phyloP scores from a whole-genome alignment of 176 grass and related monocot species.

The Oryza glumipatula region DNA sequence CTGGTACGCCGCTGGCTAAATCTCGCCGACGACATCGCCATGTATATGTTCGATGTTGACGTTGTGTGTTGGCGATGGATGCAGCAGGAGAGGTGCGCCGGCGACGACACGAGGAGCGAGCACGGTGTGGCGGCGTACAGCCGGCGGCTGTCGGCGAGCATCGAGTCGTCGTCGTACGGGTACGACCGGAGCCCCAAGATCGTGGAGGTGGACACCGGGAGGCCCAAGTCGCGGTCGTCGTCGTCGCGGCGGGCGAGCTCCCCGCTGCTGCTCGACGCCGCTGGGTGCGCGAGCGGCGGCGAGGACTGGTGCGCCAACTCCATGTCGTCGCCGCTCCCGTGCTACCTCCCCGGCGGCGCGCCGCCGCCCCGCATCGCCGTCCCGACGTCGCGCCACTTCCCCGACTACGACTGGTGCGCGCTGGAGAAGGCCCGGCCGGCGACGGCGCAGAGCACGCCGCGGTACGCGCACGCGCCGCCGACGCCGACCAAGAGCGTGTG shows the following conservation, averaged over 20 bases:
- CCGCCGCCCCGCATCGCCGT: constrained; percentile 57
- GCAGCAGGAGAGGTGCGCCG: constrained; percentile 66
- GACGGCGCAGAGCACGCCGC: constrained; percentile 88
- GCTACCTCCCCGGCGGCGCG: constrained; percentile 10
- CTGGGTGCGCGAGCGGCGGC: constrained; percentile 25
- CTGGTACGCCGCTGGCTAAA: constrained; percentile 32
- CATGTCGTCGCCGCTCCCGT: constrained; percentile 49
- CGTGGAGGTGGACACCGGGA: constrained; percentile 84
- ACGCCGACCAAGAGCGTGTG: constrained; percentile 77
- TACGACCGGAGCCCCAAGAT: constrained; percentile 92
- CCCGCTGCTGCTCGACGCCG: constrained; percentile 42
- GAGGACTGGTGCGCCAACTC: constrained; percentile 49
- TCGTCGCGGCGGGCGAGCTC: constrained; percentile 69
- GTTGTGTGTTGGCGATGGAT: neutral
- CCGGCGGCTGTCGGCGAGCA: constrained; percentile 67
- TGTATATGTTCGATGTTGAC: neutral
- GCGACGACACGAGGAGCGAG: constrained; percentile 73
- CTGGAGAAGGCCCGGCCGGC: constrained; percentile 71
- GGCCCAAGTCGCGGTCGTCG: constrained; percentile 74
- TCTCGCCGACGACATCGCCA: neutral
- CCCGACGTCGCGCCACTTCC: constrained; percentile 48
- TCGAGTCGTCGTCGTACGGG: constrained; percentile 74
- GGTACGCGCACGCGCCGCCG: constrained; percentile 57
- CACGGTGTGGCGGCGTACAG: constrained; percentile 56
- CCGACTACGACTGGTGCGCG: constrained; percentile 65